These are phyloP conservation scores for Didymella keratinophila DNA, from an alignment of 2,329 filamentous ascomycete genomes.

Conservation along the genomic window DNA sequence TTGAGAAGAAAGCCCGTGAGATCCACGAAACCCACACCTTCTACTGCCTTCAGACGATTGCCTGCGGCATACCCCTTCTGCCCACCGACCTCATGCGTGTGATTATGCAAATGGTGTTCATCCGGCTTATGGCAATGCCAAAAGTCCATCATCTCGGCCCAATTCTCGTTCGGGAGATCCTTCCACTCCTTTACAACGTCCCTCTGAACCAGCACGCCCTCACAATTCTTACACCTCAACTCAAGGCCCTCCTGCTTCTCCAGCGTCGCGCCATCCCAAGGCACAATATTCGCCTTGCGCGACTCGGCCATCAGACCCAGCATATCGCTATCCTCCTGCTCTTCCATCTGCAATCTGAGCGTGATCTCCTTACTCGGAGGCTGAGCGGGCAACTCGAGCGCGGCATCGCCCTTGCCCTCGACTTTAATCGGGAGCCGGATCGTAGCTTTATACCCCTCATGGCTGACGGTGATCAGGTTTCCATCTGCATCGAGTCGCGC, in stretches of 20 bases:
- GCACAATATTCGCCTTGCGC: slow-evolving; percentile 50
- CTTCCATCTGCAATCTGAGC: slow-evolving; percentile 62
- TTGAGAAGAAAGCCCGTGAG: slow-evolving; percentile 77
- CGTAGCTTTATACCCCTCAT: slow-evolving; percentile 55
- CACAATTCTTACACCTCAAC: slow-evolving; percentile 41
- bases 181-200: slow-evolving; percentile 70
- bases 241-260: slow-evolving; percentile 28
- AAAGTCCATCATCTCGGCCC: slow-evolving; percentile 99
- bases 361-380: slow-evolving; percentile 60
- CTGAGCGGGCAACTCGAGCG: slow-evolving; percentile 59
- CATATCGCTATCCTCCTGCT: slow-evolving; percentile 45
- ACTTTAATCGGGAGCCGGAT: slow-evolving; percentile 58
- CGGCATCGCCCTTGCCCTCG: slow-evolving; percentile 53
- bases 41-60: slow-evolving; percentile 71
- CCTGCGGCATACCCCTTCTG: slow-evolving; percentile 81
- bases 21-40: slow-evolving; percentile 80
- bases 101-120: slow-evolving; percentile 64
- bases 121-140: slow-evolving; percentile 98
- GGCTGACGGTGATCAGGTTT: slow-evolving; percentile 53
- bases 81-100: slow-evolving; percentile 46
- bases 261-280: slow-evolving; percentile 54
- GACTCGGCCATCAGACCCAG: slow-evolving; percentile 42
- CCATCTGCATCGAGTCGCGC: slow-evolving; percentile 56
- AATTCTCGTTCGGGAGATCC: slow-evolving; percentile 93
- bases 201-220: slow-evolving; percentile 25